phyloP scores from a whole-genome alignment of 768 basidiomycete genomes.

The Lactarius sp. region DNA sequence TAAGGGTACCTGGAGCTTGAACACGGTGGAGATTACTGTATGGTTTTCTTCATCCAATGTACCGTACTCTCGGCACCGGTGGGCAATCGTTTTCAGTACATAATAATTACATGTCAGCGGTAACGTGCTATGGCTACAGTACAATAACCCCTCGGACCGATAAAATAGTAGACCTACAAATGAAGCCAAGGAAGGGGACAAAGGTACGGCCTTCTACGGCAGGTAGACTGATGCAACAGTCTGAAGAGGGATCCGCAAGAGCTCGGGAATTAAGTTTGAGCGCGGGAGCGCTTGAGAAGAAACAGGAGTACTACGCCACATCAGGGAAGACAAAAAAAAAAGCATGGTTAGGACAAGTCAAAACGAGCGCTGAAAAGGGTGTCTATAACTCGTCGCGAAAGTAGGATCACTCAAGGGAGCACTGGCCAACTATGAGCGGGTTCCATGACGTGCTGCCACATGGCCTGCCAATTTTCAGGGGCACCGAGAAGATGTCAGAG shows the following conservation, averaged over 20 bases:
- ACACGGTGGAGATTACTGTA: background rate
- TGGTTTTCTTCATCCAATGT: background rate
- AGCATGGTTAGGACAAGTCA: background rate
- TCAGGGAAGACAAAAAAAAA: background rate
- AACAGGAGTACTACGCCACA: background rate
- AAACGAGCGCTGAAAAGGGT: no score
- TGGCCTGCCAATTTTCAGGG: background rate
- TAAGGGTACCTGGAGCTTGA: constrained; percentile 1
- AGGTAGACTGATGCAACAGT: background rate
- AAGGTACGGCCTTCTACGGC: background rate
- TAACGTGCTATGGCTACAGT: background rate
- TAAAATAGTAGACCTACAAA: background rate
- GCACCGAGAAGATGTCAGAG: background rate
- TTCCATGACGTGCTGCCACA: background rate
- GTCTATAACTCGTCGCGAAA: background rate
- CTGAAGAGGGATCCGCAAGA: background rate
- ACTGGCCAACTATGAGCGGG: background rate
- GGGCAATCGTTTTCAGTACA: background rate
- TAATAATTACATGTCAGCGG: constrained; percentile 7
- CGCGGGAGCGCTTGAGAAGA: background rate
- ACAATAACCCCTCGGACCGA: background rate
- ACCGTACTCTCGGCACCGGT: background rate
- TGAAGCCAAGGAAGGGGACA: background rate
- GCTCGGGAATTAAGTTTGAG: background rate
- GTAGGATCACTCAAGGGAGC: background rate